A percentile compares a stretch with the other conserved stretches of the same genome.
Evolutionary conservation across 2,329 filamentous ascomycete genomes (phyloP).

Genomic region (Aaosphaeria arxii): DNA sequence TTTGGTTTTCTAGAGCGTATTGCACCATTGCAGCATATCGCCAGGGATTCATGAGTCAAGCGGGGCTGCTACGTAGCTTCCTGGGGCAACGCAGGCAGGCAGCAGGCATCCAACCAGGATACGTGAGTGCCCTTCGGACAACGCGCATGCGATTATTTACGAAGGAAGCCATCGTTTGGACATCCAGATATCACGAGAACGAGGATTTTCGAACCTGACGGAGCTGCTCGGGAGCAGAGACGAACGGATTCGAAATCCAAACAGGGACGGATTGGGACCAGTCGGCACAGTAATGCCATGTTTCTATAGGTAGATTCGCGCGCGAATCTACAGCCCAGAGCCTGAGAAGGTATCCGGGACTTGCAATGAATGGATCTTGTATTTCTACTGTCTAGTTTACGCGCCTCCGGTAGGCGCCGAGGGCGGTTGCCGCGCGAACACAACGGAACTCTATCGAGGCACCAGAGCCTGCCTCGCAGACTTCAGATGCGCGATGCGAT

Average conservation of each 20-base stretch:
- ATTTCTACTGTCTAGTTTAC: slow-evolving; percentile 25
- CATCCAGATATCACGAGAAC: neutral
- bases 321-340: slow-evolving; percentile 9
- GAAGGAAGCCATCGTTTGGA: neutral
- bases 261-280: neutral
- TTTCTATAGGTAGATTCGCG: slow-evolving; percentile 10
- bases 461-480: neutral
- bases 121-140: neutral
- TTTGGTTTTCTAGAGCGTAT: neutral
- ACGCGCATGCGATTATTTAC: neutral
- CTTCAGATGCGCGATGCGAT: neutral
- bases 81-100: neutral
- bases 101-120: neutral
- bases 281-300: slow-evolving; percentile 1
- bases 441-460: neutral
- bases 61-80: neutral
- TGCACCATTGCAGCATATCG: neutral
- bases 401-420: slow-evolving; percentile 24
- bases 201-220: neutral
- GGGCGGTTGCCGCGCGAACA: neutral
- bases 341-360: slow-evolving; percentile 2
- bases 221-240: slow-evolving; percentile 1
- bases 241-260: slow-evolving; percentile 3
- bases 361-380: slow-evolving; percentile 19
- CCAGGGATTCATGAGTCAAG: neutral